Conservation (phyloP, 176 grass and related monocot genomes). For the Cymbopogon citratus region DNA sequence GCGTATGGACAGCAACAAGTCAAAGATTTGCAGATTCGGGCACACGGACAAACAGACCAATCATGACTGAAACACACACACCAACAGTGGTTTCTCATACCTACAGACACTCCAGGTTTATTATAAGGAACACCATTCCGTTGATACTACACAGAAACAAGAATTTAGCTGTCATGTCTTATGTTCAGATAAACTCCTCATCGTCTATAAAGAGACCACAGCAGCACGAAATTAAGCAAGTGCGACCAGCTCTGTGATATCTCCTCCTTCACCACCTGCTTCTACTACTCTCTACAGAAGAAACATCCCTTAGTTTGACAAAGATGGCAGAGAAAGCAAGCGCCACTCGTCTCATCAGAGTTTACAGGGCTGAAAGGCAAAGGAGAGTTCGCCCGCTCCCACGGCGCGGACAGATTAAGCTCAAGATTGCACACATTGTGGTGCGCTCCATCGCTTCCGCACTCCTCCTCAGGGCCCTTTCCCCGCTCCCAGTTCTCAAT, state of each 20-base stretch:
- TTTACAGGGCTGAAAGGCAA: conserved; percentile 29
- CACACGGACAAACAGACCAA: conserved; percentile 33
- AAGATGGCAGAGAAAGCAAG: conserved; percentile 32
- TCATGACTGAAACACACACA: conserved; percentile 25
- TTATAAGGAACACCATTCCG: background rate
- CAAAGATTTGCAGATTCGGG: conserved; percentile 34
- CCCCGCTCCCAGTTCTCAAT: conserved; percentile 27
- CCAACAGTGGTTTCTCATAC: conserved; percentile 10
- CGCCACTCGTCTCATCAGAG: conserved; percentile 2
- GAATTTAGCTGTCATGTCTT: conserved; percentile 39
- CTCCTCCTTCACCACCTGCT: background rate
- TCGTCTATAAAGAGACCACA: conserved; percentile 35
- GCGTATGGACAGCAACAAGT: background rate
- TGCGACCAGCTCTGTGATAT: conserved; percentile 1
- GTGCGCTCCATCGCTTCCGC: conserved; percentile 27
- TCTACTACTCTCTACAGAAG: background rate
- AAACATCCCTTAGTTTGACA: conserved; percentile 6
- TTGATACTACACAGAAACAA: conserved; percentile 9
- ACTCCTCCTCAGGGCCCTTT: conserved; percentile 37
- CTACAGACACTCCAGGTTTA: conserved; percentile 33
- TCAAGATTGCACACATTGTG: conserved; percentile 41
- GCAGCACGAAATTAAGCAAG: conserved; percentile 19
- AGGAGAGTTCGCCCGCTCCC: conserved; percentile 9
- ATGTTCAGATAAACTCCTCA: conserved; percentile 19
- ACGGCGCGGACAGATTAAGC: conserved; percentile 44